These are phyloP conservation scores for Ophiostoma australiae DNA, from an alignment of 2,329 filamentous ascomycete genomes.

Conservation along the genomic window DNA sequence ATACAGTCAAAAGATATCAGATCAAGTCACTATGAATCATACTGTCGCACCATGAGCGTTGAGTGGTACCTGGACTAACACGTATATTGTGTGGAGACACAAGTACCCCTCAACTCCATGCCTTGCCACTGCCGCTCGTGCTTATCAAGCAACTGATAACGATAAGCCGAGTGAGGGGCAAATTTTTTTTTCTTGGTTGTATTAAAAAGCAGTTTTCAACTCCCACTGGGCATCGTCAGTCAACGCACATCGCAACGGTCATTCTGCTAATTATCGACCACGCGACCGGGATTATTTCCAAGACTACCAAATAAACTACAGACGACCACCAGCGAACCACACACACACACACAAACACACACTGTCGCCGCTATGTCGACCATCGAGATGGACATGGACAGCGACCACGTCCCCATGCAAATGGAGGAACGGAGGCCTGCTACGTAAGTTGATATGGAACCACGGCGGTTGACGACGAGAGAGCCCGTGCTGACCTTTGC, in stretches of 20 bases:
- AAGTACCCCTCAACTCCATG: neutral
- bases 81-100: neutral
- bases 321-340: neutral
- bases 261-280: neutral
- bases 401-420: constrained; percentile 29
- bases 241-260: neutral
- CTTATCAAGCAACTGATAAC: constrained; percentile 15
- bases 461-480: neutral
- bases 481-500: constrained; percentile 22
- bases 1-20: neutral
- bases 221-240: neutral
- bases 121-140: neutral
- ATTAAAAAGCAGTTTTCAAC: constrained; percentile 13
- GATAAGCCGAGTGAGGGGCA: constrained; percentile 17
- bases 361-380: constrained; percentile 24
- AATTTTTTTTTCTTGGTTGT: constrained; percentile 6
- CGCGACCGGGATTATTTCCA: neutral
- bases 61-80: neutral
- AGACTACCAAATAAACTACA: neutral
- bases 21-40: neutral
- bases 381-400: constrained; percentile 35
- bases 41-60: neutral
- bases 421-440: constrained; percentile 33
- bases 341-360: neutral
- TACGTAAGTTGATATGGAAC: constrained; percentile 31